Percentiles rank a stretch among this genome's conserved stretches.
Conservation (phyloP, 1,139 yeast species). For the Debaryomyces psychrophilus region DNA sequence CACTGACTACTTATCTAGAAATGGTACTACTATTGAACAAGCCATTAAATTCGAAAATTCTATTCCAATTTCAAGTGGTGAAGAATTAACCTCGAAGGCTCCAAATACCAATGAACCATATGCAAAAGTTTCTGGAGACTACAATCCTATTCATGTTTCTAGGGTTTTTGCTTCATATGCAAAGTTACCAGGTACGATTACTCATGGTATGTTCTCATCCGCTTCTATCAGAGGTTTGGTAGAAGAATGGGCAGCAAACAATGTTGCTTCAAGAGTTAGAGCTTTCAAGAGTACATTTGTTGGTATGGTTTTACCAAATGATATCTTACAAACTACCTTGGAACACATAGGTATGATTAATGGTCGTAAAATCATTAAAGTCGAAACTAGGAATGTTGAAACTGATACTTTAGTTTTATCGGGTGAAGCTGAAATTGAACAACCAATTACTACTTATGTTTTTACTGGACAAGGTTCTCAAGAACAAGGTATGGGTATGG, state of each 20-base stretch:
- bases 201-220: constrained; percentile 98
- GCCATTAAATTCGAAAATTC: constrained; percentile 88
- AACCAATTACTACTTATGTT: constrained; percentile 93
- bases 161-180: constrained; percentile 94
- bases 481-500: constrained; percentile 99
- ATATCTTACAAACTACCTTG: constrained; percentile 80
- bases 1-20: constrained; percentile 86
- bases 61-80: constrained; percentile 83
- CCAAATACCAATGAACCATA: constrained; percentile 92
- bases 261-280: constrained; percentile 92
- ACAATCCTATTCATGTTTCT: constrained; percentile 96
- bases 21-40: constrained; percentile 93
- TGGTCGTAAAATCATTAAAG: constrained; percentile 96
- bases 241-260: constrained; percentile 98
- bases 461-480: constrained; percentile 99
- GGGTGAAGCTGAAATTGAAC: constrained; percentile 99
- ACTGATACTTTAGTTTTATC: constrained; percentile 74
- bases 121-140: constrained; percentile 97
- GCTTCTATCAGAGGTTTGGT: constrained; percentile 94
- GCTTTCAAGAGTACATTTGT: constrained; percentile 90
- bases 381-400: constrained; percentile 83
- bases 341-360: constrained; percentile 99
- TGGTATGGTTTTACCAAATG: constrained; percentile 98
- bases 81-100: constrained; percentile 68
- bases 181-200: constrained; percentile 92